Conservation (phyloP, 2,329 filamentous ascomycete genomes). For the Xylaria polymorpha region DNA sequence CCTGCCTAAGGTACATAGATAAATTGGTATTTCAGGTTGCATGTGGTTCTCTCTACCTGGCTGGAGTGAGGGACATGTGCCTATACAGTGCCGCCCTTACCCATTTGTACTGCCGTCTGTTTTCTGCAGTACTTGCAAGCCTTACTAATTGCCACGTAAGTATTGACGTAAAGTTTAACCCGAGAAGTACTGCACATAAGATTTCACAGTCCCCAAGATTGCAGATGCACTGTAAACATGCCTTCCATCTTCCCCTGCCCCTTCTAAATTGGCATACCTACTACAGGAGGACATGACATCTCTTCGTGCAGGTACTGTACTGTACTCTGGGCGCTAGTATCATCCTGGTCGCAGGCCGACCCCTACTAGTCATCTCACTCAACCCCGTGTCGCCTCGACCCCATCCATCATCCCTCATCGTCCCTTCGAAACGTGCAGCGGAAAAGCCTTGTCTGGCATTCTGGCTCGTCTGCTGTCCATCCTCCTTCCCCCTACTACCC, state of each 20-base stretch:
- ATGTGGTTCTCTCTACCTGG: no score
- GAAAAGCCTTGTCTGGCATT: constrained; percentile 35
- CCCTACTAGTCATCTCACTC: constrained; percentile 32
- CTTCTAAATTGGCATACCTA: constrained; percentile 31
- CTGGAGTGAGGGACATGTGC: neutral
- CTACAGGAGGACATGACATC: neutral
- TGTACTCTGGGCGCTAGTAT: neutral
- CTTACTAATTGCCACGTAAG: neutral
- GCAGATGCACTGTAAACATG: neutral
- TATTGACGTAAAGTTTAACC: neutral
- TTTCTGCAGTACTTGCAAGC: neutral
- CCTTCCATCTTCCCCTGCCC: constrained; percentile 11
- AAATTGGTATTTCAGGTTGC: no score
- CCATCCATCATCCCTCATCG: constrained; percentile 38
- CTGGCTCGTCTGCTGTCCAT: constrained; percentile 13
- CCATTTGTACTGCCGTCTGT: neutral
- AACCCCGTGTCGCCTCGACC: constrained; percentile 35
- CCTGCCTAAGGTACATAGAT: neutral
- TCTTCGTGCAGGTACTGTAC: neutral
- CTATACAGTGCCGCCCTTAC: neutral
- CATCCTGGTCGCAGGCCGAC: neutral
- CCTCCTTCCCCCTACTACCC: constrained; percentile 1
- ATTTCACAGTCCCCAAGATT: neutral
- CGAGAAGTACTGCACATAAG: neutral
- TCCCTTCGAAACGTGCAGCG: constrained; percentile 34